Evolutionary conservation across 768 basidiomycete genomes (phyloP), one percentile per base, ranked within the genome.

Genomic region (Phylloporus arenicola): DNA sequence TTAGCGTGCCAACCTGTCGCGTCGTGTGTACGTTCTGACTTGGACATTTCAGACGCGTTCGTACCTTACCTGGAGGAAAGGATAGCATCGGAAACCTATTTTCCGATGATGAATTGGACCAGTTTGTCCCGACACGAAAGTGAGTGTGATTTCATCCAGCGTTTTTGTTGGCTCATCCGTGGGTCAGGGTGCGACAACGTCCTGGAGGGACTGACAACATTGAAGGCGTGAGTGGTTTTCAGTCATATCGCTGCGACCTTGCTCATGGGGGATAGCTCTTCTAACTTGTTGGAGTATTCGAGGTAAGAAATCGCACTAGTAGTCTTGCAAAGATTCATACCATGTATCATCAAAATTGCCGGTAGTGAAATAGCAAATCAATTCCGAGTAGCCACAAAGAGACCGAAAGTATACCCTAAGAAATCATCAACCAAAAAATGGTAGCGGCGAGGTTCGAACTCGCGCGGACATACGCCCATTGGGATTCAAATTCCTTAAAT

Each of bases 391-490:
- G 17, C 41, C 27, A 4, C 19, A 6, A 11, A 9, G 34, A 11
- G 16, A 20, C 17, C 16, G 25, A 9, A 14, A 22, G 22, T 9
- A 4, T 7, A 22, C 25, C 19, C 13, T 13, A 12, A 43, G 33
- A n/a, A 3, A 19, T n/a, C 12, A 5, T n/a, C 9, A 14, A 24
- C 29, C 24, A 31, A 61, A 52, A 58, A 58, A 62, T 86, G 84
- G 83, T 82, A 82, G 81, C 82, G 80, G 86, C 83, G 85, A 86
- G 86, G 82, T 84, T 87, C 85, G 84, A 87, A 88, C 86, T 86
- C 86, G 83, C 85, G 86, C 84, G 84, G 83, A 75, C 76, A 80
- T 76, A 34, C 82, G 76, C 81, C 83, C 84, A 86, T 86, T 84
- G 83, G 84, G 83, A 86, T 77, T 80, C 84, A 83, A 62, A 68